Evolutionary conservation across 139 green algal genomes (phyloP).

Genomic region (Chlorella ohadii): DNA sequence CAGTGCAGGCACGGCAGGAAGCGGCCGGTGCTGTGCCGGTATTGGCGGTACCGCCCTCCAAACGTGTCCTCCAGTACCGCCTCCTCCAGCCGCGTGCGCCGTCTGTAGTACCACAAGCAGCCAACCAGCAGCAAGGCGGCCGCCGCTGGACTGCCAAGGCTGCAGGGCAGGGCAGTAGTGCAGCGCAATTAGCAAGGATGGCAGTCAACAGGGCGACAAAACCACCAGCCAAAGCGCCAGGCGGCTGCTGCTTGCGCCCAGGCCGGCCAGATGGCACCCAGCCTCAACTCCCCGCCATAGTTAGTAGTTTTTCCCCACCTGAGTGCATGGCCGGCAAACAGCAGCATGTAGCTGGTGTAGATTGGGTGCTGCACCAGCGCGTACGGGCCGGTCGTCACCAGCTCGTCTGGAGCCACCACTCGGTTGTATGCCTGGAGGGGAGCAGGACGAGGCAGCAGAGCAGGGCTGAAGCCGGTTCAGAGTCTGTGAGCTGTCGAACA

Average conservation of each 20-base stretch:
- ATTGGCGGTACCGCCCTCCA: constrained; percentile 52
- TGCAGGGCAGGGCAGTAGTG: constrained; percentile 21
- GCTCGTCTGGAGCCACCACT: constrained; percentile 49
- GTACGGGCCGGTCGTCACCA: constrained; percentile 71
- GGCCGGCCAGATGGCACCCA: no score
- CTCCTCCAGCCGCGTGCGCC: constrained; percentile 45
- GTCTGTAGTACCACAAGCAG: constrained; percentile 52
- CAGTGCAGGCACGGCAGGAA: constrained; percentile 26
- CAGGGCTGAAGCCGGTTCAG: no score
- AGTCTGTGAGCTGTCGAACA: no score
- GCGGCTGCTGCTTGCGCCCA: no score
- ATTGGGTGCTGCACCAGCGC: constrained; percentile 71
- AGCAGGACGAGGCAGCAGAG: background rate
- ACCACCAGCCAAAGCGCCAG: no score
- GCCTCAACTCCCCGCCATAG: no score
- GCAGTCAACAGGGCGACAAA: no score
- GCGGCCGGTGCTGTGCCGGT: constrained; percentile 8
- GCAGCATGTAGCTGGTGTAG: constrained; percentile 76
- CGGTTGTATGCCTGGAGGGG: constrained; percentile 66
- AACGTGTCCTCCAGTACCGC: constrained; percentile 50
- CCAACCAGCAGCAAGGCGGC: constrained; percentile 33
- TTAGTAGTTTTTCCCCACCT: constrained; percentile 2
- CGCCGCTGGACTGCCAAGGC: constrained; percentile 20
- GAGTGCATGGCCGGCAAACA: constrained; percentile 69
- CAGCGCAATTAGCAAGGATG: no score